These are phyloP conservation scores for Pichia rugopelliculosa DNA, from an alignment of 805 yeast genomes.

Conservation along the genomic window DNA sequence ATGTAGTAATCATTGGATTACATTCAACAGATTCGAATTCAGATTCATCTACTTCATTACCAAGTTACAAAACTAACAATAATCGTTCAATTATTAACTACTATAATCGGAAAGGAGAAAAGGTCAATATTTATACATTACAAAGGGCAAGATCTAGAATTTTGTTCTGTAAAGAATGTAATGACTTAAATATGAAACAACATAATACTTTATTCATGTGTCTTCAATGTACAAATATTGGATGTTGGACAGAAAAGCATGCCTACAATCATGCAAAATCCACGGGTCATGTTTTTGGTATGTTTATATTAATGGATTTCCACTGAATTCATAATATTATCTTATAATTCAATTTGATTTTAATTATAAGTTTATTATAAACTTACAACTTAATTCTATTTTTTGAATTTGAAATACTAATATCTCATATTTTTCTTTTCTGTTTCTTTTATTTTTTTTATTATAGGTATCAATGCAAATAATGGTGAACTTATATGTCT, in stretches of 20 bases:
- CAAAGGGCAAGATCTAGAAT: constrained; percentile 36
- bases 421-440: constrained; percentile 15
- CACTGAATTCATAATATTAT: neutral
- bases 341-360: constrained; percentile 26
- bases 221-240: constrained; percentile 70
- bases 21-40: neutral
- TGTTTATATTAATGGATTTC: constrained; percentile 7
- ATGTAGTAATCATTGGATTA: constrained; percentile 28
- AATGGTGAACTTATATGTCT: constrained; percentile 72
- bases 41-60: neutral
- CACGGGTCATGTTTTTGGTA: constrained; percentile 48
- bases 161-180: constrained; percentile 46
- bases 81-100: neutral
- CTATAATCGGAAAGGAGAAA: constrained; percentile 32
- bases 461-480: constrained; percentile 47
- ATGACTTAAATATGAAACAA: constrained; percentile 14
- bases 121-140: constrained; percentile 32
- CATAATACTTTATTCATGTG: constrained; percentile 43
- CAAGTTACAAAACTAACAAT: neutral
- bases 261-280: constrained; percentile 39
- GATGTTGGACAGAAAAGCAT: constrained; percentile 51
- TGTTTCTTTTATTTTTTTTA: neutral
- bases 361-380: too few relatives aligned
- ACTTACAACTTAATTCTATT: too few relatives aligned
- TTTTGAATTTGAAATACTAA: constrained; percentile 1